Percentiles rank a stretch among this genome's conserved stretches.
Conservation (phyloP, 106 monocot species). For the Allium cepa region DNA sequence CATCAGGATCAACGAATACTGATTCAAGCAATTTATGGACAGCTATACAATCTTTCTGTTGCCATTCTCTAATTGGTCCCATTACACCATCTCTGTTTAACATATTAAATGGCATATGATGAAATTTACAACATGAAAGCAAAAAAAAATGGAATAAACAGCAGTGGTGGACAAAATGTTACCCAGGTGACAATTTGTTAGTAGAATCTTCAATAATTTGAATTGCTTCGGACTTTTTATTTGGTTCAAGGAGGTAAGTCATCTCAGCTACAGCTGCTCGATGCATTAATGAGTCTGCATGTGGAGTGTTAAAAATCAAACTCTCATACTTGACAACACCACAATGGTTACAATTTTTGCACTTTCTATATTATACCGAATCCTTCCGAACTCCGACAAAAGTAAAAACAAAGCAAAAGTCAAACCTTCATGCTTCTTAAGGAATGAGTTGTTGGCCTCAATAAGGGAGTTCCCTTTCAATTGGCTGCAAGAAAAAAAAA, state of each 20-base stretch:
- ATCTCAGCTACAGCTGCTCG: slow-evolving; percentile 90
- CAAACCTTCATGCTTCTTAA: slow-evolving; percentile 74
- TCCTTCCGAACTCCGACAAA: neutral
- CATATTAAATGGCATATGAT: neutral
- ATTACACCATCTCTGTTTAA: slow-evolving; percentile 36
- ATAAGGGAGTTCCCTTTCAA: slow-evolving; percentile 69
- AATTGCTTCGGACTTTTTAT: slow-evolving; percentile 75
- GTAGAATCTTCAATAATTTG: slow-evolving; percentile 70
- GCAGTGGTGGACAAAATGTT: neutral
- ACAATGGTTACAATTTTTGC: too few species aligned
- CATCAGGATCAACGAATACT: slow-evolving; percentile 47
- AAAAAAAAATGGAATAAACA: neutral
- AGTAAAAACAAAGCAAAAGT: neutral
- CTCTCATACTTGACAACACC: neutral
- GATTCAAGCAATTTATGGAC: slow-evolving; percentile 70
- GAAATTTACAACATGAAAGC: neutral
- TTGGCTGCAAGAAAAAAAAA: slow-evolving; percentile 42
- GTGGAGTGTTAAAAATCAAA: neutral
- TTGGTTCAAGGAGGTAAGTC: slow-evolving; percentile 61
- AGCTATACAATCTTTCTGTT: slow-evolving; percentile 57
- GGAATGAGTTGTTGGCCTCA: slow-evolving; percentile 67
- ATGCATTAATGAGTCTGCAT: slow-evolving; percentile 82
- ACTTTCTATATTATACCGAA: too few species aligned
- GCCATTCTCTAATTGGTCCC: slow-evolving; percentile 58
- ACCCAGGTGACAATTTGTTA: slow-evolving; percentile 27